Evolutionary conservation across 2,329 filamentous ascomycete genomes (phyloP).

Genomic region (Pochonia chlamydosporia): DNA sequence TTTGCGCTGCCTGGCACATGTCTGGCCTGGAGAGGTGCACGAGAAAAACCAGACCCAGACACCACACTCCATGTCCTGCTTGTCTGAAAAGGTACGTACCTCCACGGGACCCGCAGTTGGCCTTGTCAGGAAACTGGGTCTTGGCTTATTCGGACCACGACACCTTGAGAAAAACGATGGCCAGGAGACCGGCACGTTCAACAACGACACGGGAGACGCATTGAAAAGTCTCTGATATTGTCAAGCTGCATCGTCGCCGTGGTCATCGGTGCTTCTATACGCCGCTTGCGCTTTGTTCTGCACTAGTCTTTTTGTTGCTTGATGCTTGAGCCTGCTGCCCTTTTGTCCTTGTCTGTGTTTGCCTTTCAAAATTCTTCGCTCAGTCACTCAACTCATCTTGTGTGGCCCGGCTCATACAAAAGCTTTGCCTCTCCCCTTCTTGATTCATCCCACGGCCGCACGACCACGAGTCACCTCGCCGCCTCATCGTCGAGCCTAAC

Average conservation of each 20-base stretch:
- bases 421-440: conserved; percentile 6
- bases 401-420: conserved; percentile 5
- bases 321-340: conserved; percentile 1
- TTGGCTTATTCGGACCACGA: conserved; percentile 35
- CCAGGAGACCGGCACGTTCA: conserved; percentile 22
- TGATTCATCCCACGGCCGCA: conserved; percentile 2
- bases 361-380: conserved; percentile 8
- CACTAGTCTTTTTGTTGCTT: conserved; percentile 10
- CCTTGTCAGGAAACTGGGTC: conserved; percentile 13
- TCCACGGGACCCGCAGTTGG: conserved; percentile 5
- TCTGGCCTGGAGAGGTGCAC: neutral
- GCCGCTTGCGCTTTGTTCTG: conserved; percentile 6
- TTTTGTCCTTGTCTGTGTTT: conserved; percentile 9
- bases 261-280: conserved; percentile 6
- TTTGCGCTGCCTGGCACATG: too few relatives aligned
- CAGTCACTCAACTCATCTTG: conserved; percentile 9
- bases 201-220: conserved; percentile 6
- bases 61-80: neutral
- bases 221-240: conserved; percentile 15
- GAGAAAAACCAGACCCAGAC: neutral
- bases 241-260: conserved; percentile 13
- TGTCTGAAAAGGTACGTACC: conserved; percentile 1
- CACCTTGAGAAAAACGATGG: conserved; percentile 31
- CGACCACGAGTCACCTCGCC: neutral
- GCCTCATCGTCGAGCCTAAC: neutral